Evolutionary conservation across 345 rosid species (phyloP), one percentile per base, ranked within the genome.

Genomic region (Lagerstroemia speciosa): DNA sequence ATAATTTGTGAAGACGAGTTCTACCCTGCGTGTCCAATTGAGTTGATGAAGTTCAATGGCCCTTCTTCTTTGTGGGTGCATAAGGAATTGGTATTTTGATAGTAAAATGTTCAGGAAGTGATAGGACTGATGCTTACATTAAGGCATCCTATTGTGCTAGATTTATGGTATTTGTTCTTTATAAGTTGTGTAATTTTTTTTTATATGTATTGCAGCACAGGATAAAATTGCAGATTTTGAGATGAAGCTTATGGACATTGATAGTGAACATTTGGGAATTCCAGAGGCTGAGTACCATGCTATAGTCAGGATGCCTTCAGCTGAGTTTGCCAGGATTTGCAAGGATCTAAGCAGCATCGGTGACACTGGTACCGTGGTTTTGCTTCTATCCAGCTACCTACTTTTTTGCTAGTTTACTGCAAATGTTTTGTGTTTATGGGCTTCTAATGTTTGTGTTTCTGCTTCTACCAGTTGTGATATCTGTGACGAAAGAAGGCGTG

Each of bases 241-340:
- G 87, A 92, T 94, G 99, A 94, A 89, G 68, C 78, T 94, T 78
- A 94, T 91, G 99, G 98, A 92, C 80, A 89, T 94, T 3, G 99
- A 92, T 68, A 89, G 97, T 30, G 99, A 94, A 83, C 99, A 94
- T 73, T 87, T 94, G 34, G 99, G 99, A 10, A 94, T 94, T 58
- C 99, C 98, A 6, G 99, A 91, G 70, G 99, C 98, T 26, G 98
- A 94, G 72, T 94, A 89, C 69, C 98, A 92, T n/a, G 91, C 99
- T 1, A 94, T 94, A 72, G 98, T 94, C 58, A 79, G 82, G 72
- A 94, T 94, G 99, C 99, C 99, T 8, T 92, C 99, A 6, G 77
- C 83, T 69, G 99, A 94, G 65, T 94, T 94, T 77, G 83, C 88
- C 32, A 87, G 94, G 78, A 94, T 94, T 53, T 91, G 96, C 74